Base-by-base conservation (phyloP, 208 protist genomes). In the Trypanosoma theileri region DNA sequence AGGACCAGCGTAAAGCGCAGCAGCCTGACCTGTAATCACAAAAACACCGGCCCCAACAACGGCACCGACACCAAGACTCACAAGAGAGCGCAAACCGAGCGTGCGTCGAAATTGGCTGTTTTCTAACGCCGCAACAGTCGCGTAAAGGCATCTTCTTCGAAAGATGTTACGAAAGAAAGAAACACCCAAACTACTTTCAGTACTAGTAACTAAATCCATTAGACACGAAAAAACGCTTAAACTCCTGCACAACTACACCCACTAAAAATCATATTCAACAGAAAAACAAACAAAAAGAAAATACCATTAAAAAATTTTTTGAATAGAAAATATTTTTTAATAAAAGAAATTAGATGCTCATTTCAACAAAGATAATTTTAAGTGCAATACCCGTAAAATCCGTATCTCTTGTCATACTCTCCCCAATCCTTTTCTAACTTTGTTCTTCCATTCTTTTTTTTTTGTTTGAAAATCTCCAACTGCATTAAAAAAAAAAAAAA, bases 31-130 rank as follows among this genome's bases (percentile, higher is more conserved):
- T 4, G 81, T 82, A 14, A 81, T 68, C 22, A 87, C 78, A 70
- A 87, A 87, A 22, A 79, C 66, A 24, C 81, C 78, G 0, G 81
- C 78, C 17, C 77, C 81, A 21, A 81, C 71, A 41, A 77, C 65
- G 3, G 66, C 64, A 28, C 79, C 73, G 19, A 80, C 69, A 12
- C 79, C 73, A 44, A 84, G 57, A 61, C 55, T 64, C 13, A 82
- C 61, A 41, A 82, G 59, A 14, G 54, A 70, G 19, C 50, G 12
- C 19, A 77, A 48, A 10, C 50, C 63, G 35, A 81, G 76, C 8
- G 74, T 74, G 11, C 74, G 74, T 35, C 55, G 22, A 51, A 77
- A 71, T 31, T 72, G 51, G 40, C 52, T 80, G n/a, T 46, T 59
- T 44, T 73, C 70, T 19, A 80, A 41, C n/a, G 70, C 13, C 12